These are phyloP conservation scores for Rhodotorula sphaerocarpa DNA, from an alignment of 768 basidiomycete genomes.

Conservation along the genomic window DNA sequence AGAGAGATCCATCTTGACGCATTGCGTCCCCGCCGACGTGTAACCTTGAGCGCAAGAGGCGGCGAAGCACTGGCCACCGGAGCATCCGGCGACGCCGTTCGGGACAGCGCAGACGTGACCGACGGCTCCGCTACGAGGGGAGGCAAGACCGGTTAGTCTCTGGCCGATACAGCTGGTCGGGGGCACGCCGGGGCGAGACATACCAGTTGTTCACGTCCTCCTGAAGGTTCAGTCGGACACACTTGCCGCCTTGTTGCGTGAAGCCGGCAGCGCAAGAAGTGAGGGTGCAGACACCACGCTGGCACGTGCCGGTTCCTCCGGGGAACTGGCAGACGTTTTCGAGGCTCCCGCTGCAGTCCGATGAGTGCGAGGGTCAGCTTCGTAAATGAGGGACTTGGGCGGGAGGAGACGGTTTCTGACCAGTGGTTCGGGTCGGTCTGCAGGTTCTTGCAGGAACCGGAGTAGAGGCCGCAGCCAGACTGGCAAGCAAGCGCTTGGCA, in stretches of 20 bases:
- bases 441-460: constrained; percentile 7
- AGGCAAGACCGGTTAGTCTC: too few species aligned
- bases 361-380: not conserved
- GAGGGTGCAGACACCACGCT: not conserved
- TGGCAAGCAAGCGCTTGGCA: constrained; percentile 1
- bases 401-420: too few species aligned
- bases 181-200: not conserved
- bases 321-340: not conserved
- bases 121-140: not conserved
- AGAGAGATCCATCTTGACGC: too few species aligned
- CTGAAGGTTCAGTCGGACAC: not conserved
- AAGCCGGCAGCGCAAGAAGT: constrained; percentile 2
- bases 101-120: constrained; percentile 8
- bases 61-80: not conserved
- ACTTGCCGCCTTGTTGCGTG: not conserved
- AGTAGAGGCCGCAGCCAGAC: constrained; percentile 5
- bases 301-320: not conserved
- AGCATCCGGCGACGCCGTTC: constrained; percentile 4
- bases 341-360: not conserved
- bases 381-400: too few species aligned
- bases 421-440: too few species aligned
- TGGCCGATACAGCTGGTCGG: not conserved
- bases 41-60: constrained; percentile 1
- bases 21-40: not conserved
- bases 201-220: constrained; percentile 9